These are phyloP conservation scores for Blastobotrys persicus DNA, from an alignment of 1,139 yeast species.

Conservation along the genomic window DNA sequence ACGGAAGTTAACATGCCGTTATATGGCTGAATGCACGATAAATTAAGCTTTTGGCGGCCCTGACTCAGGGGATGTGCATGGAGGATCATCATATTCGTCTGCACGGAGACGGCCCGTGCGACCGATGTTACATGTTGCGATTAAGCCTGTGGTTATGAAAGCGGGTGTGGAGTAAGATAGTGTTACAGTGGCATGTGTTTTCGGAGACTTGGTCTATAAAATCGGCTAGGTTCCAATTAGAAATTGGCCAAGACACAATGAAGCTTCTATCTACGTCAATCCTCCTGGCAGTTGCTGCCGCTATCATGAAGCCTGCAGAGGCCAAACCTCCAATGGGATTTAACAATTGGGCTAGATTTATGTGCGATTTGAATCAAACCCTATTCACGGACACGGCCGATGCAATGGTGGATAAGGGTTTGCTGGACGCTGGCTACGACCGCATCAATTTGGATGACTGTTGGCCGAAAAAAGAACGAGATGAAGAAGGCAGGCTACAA, in stretches of 20 bases:
- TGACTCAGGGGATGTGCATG: not conserved
- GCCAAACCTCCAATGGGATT: slow-evolving; percentile 16
- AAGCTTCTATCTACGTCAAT: not conserved
- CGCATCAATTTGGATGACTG: slow-evolving; percentile 15
- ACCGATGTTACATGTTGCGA: not conserved
- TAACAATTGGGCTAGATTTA: slow-evolving; percentile 14
- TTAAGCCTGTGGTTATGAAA: not conserved
- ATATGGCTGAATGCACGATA: too few species aligned
- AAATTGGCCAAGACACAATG: too few species aligned
- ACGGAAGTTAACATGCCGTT: too few species aligned
- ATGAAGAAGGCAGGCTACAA: slow-evolving; percentile 7
- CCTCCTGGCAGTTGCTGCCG: slow-evolving; percentile 1
- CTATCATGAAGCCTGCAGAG: not conserved
- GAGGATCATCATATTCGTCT: not conserved
- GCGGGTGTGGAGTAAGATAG: not conserved
- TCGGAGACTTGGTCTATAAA: too few species aligned
- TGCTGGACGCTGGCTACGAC: slow-evolving; percentile 14
- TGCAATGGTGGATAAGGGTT: slow-evolving; percentile 12
- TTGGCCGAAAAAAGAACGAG: slow-evolving; percentile 12
- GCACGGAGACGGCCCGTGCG: not conserved
- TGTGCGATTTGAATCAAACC: slow-evolving; percentile 12
- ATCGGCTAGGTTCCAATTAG: too few species aligned
- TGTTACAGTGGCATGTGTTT: not conserved
- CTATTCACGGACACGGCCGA: slow-evolving; percentile 15
- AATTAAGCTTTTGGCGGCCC: too few species aligned